phyloP scores from a whole-genome alignment of 148 eudicot genomes.

The Oxyria digyna region DNA sequence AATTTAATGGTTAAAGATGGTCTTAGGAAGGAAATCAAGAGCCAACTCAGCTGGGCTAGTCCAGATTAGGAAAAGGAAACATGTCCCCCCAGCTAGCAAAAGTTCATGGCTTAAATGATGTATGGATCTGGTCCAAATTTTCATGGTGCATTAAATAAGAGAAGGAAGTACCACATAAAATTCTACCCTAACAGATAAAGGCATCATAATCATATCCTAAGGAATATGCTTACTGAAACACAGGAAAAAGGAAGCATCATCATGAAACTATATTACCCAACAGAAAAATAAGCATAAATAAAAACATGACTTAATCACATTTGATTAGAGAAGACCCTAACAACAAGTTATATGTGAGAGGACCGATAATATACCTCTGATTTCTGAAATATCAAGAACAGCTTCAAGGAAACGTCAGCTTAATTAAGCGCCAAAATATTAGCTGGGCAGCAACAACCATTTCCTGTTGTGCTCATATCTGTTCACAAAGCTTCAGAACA shows the following conservation, averaged over 20 bases:
- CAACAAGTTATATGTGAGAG: background rate
- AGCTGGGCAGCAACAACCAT: background rate
- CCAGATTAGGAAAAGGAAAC: background rate
- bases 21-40: background rate
- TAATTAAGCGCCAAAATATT: background rate
- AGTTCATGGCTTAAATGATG: background rate
- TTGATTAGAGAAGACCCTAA: background rate
- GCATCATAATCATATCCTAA: background rate
- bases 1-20: no score
- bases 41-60: background rate
- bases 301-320: background rate
- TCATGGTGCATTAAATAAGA: slow-evolving; percentile 2
- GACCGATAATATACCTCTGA: background rate
- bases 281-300: background rate
- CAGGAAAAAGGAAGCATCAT: background rate
- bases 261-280: background rate
- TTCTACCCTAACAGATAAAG: background rate
- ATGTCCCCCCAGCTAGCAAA: background rate
- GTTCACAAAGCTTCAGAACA: background rate
- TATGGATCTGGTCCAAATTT: background rate
- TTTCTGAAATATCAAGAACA: background rate
- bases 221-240: slow-evolving; percentile 3
- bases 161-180: background rate
- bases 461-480: background rate
- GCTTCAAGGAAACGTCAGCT: background rate